These are phyloP conservation scores for Zea luxurians DNA, from an alignment of 176 grass and related monocot species.

Conservation along the genomic window DNA sequence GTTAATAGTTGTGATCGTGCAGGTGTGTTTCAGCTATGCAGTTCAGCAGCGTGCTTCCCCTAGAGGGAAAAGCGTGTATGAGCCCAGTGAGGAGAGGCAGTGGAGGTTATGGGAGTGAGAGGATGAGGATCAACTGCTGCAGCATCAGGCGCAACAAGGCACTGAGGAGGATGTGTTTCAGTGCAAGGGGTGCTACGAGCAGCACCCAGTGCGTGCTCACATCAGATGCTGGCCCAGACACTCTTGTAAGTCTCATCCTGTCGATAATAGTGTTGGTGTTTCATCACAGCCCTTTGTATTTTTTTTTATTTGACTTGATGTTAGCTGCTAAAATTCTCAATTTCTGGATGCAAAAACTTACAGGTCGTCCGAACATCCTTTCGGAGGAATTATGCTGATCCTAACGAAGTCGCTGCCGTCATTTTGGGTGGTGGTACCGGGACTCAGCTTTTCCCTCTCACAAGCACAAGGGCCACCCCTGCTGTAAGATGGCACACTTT, in stretches of 20 bases:
- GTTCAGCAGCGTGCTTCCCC: conserved; percentile 53
- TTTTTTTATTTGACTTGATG: not conserved
- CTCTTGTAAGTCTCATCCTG: conserved; percentile 41
- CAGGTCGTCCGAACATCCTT: conserved; percentile 62
- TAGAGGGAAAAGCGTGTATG: conserved; percentile 58
- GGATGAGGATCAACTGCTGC: conserved; percentile 40
- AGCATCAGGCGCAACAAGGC: conserved; percentile 40
- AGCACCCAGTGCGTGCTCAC: conserved; percentile 52
- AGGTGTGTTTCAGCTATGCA: conserved; percentile 61
- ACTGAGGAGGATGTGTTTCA: conserved; percentile 40
- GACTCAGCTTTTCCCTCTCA: conserved; percentile 82
- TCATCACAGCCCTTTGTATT: not conserved
- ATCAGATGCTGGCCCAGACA: conserved; percentile 47
- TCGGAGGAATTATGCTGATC: conserved; percentile 62
- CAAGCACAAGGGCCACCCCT: conserved; percentile 88
- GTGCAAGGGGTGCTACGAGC: conserved; percentile 19
- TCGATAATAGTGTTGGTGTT: not conserved
- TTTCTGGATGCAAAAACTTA: conserved; percentile 18
- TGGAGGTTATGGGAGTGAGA: conserved; percentile 4
- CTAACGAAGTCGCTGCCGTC: conserved; percentile 74
- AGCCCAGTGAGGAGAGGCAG: conserved; percentile 43
- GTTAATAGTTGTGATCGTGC: not conserved
- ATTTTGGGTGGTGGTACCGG: conserved; percentile 88
- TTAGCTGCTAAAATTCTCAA: not conserved
- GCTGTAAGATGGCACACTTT: conserved; percentile 55